These are phyloP conservation scores for Jackrogersella multiformis DNA, from an alignment of 495 filamentous ascomycete genomes.

Conservation along the genomic window DNA sequence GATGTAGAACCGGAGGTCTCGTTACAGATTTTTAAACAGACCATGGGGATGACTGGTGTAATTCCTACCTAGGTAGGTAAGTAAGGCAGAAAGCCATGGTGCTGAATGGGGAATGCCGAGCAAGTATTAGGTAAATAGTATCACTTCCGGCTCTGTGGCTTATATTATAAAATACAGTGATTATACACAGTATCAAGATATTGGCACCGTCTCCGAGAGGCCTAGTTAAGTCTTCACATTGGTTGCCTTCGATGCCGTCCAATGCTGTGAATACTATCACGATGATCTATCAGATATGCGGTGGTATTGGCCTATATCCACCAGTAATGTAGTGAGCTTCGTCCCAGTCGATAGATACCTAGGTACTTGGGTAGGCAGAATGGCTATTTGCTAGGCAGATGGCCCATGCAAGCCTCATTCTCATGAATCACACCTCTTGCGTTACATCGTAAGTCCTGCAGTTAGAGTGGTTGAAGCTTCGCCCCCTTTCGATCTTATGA, in stretches of 20 bases:
- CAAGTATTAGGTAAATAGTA: too few species aligned
- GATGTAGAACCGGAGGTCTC: slow-evolving; percentile 54
- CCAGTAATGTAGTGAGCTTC: neutral
- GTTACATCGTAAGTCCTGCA: neutral
- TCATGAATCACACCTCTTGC: neutral
- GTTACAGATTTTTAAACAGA: slow-evolving; percentile 64
- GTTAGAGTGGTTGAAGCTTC: neutral
- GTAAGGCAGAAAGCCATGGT: neutral
- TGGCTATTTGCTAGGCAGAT: neutral
- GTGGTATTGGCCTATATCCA: neutral
- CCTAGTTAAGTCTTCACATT: neutral
- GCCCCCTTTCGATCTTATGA: slow-evolving; percentile 1
- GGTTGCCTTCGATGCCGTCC: neutral
- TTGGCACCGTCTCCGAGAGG: neutral
- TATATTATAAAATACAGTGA: neutral
- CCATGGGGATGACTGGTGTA: slow-evolving; percentile 49
- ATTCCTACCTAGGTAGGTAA: too few species aligned
- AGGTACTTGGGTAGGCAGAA: too few species aligned
- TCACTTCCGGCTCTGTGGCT: neutral
- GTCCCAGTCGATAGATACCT: neutral
- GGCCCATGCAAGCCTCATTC: neutral
- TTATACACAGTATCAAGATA: neutral
- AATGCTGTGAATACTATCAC: neutral
- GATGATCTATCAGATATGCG: neutral
- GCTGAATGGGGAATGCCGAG: neutral